phyloP scores from a whole-genome alignment of 495 filamentous ascomycete genomes.

The Podospora fimiseda region DNA sequence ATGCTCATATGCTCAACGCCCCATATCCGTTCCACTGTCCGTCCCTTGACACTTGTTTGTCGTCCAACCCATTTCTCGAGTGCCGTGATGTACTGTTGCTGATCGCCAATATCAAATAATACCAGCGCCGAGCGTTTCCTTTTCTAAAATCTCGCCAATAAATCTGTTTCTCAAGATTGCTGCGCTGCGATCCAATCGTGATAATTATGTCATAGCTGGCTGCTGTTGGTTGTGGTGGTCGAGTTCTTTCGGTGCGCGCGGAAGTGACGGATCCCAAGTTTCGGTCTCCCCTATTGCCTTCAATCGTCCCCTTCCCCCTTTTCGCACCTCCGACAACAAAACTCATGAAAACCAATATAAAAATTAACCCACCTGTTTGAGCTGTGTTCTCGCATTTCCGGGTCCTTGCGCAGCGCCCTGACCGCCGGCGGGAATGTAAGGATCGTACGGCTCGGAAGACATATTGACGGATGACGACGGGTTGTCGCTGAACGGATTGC shows the following conservation, averaged over 20 bases:
- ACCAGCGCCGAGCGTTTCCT: too few relatives aligned
- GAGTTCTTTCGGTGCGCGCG: background rate
- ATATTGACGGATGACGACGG: conserved; percentile 33
- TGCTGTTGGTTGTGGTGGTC: background rate
- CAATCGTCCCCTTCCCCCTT: background rate
- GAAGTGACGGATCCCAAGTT: background rate
- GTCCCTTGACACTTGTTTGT: too few relatives aligned
- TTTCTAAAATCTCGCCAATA: too few relatives aligned
- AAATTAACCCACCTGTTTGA: conserved; percentile 66
- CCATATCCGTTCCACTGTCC: background rate
- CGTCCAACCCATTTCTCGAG: too few relatives aligned
- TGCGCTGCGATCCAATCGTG: too few relatives aligned
- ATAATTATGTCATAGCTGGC: too few relatives aligned
- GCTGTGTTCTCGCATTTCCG: conserved; percentile 46
- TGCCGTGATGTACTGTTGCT: too few relatives aligned
- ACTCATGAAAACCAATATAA: conserved; percentile 5
- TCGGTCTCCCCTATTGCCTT: background rate
- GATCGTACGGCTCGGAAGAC: conserved; percentile 75
- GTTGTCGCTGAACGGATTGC: background rate
- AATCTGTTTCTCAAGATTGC: too few relatives aligned
- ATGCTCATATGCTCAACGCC: background rate
- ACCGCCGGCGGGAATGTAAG: conserved; percentile 74
- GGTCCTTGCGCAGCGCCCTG: conserved; percentile 34
- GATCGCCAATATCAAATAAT: too few relatives aligned
- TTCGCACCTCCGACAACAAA: background rate